These are phyloP conservation scores for Amanita pallidorosea DNA, from an alignment of 768 basidiomycete species.

Conservation along the genomic window DNA sequence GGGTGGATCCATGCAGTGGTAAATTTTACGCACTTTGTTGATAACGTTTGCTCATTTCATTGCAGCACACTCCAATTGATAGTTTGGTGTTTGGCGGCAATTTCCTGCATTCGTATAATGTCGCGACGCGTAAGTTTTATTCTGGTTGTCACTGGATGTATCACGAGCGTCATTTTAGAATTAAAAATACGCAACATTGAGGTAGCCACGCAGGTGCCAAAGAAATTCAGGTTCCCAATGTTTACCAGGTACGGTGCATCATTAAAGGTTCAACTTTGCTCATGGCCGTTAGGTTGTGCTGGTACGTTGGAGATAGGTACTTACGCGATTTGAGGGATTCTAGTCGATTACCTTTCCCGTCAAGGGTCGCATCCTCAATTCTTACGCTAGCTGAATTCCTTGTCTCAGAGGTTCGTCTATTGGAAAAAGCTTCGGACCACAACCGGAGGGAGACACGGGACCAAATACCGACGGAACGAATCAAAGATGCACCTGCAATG, in stretches of 20 bases:
- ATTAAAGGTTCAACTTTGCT: neutral
- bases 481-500: conserved; percentile 73
- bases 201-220: conserved; percentile 84
- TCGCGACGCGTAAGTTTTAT: conserved; percentile 61
- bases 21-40: conserved; percentile 17
- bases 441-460: conserved; percentile 73
- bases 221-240: conserved; percentile 81
- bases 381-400: conserved; percentile 68
- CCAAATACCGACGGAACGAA: conserved; percentile 67
- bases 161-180: conserved; percentile 33
- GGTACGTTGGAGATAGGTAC: conserved; percentile 84
- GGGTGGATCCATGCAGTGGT: conserved; percentile 99
- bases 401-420: conserved; percentile 58
- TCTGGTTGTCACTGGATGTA: neutral
- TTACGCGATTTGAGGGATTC: conserved; percentile 57
- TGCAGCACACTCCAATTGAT: conserved; percentile 81
- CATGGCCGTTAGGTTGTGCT: conserved; percentile 54
- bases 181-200: conserved; percentile 86
- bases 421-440: conserved; percentile 63
- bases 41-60: neutral
- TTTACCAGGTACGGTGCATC: conserved; percentile 49
- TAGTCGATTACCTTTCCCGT: conserved; percentile 19
- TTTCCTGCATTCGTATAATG: conserved; percentile 89
- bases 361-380: conserved; percentile 63
- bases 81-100: conserved; percentile 97